Base-by-base conservation (phyloP, 2,329 filamentous ascomycete genomes). In the Trichophyton equinum region DNA sequence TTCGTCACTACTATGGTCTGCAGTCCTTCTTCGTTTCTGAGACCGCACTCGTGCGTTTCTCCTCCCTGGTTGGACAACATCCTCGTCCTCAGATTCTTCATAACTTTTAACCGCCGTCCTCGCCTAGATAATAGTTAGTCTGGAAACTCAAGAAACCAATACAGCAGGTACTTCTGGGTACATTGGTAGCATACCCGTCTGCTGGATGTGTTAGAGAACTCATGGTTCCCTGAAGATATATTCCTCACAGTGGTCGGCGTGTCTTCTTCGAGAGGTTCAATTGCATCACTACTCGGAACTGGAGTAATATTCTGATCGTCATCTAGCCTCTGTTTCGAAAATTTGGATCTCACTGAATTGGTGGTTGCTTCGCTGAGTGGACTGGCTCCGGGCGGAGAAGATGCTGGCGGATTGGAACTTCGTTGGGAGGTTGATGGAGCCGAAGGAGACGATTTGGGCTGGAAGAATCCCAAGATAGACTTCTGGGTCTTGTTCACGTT, bases 391-490 rank as follows among this genome's bases (percentile, higher is more conserved):
- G 27, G 36, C n/a, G 51, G 51, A 33, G 51, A 55, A n/a, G 51
- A 55, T n/a, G 15, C 63, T 20, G 58, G 46, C n/a, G 42, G 55
- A 11, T 66, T 63, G 22, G 42, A 57, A 33, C 40, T 60, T 38
- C 67, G 66, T 38, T 61, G 64, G 1, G 72, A 70, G 64, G 69
- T 70, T 55, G 62, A 40, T 38, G 63, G 55, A 13, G 78, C 78
- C 27, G 79, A 76, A 18, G 77, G 77, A 13, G 78, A 74, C 2
- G 78, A 76, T 61, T 76, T 90, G 3, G 62, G 59, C 66, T 86
- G 81, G 69, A 92, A 92, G 79, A 94, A 94, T 49, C 87, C 87
- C 40, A 90, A 77, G 62, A 94, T 90, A 59, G 86, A 88, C 71
- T 79, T 81, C 70, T 89, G 85, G 68, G 82, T 85, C 69, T 84